Evolutionary conservation across 148 eudicot species (phyloP), one percentile per base, ranked within the genome.

Genomic region (Chenopodium quinoa): DNA sequence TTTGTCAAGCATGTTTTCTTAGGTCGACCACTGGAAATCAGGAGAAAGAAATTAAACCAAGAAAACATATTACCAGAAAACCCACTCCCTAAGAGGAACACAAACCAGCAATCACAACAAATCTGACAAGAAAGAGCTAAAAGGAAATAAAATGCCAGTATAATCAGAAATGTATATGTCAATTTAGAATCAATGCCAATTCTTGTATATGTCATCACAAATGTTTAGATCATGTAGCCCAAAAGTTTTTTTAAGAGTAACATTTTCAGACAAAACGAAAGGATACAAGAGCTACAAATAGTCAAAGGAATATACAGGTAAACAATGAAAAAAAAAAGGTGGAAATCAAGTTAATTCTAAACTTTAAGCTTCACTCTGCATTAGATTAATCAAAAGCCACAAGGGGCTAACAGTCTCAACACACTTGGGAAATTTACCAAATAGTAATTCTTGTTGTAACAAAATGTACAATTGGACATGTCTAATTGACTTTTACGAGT

Each of bases 21-120:
- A 19, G 97, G 97, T 81, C 82, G 88, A 47, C 79, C 78, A 83
- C 97, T 93, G 90, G 72, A 84, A 68, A 50, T 63, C 79, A 77
- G 81, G 44, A 40, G 27, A 34, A 71, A 34, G 27, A 34, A 9
- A 64, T 32, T 23, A 73, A 40, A 13, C 2, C 37, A 37, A 12
- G 14, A 72, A 12, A 54, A 50, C 31, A 54, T 27, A 13, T 6
- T 16, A 9, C 47, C 47, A 67, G 12, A 62, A 62, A 20, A 62
- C 13, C 27, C 29, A 67, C 40, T 27, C 34, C 71, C 1, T 34
- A 4, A 10, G 31, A 67, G 68, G 31, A 65, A 65, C 22, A 56
- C 17, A 17, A 5, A 14, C 16, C 62, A 56, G 17, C 20, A 56
- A 13, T 56, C 62, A 62, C 66, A 62, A 9, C 23, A 20, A 22